Conservation (phyloP, 2,329 filamentous ascomycete species). For the Aspergillus carbonarius region DNA sequence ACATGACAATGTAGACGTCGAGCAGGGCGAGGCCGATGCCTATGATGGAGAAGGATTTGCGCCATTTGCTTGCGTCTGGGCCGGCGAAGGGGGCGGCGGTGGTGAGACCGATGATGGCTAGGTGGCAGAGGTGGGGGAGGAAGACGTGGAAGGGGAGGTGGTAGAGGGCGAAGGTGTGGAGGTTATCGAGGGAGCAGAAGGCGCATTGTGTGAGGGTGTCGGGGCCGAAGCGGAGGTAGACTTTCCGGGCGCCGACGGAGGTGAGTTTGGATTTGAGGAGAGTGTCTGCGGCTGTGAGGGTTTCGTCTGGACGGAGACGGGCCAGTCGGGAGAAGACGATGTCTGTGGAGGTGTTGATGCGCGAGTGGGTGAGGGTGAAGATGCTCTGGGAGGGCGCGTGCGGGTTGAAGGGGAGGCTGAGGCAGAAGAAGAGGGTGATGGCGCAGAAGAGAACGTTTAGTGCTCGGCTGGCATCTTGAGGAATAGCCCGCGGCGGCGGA, state of each 20-base stretch:
- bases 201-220: slow-evolving; percentile 69
- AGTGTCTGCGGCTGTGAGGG: slow-evolving; percentile 57
- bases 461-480: slow-evolving; percentile 35
- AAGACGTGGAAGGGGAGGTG: slow-evolving; percentile 68
- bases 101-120: slow-evolving; percentile 67
- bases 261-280: slow-evolving; percentile 67
- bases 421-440: slow-evolving; percentile 54
- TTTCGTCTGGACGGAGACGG: slow-evolving; percentile 37
- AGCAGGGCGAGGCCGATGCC: slow-evolving; percentile 58
- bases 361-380: slow-evolving; percentile 73
- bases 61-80: slow-evolving; percentile 65
- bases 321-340: slow-evolving; percentile 77
- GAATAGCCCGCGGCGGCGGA: slow-evolving; percentile 39
- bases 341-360: slow-evolving; percentile 80
- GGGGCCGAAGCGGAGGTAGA: slow-evolving; percentile 83
- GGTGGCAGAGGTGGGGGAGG: slow-evolving; percentile 76
- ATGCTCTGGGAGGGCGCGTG: slow-evolving; percentile 59
- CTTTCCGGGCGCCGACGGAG: slow-evolving; percentile 68
- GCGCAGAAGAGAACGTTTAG: slow-evolving; percentile 55
- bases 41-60: slow-evolving; percentile 65
- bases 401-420: slow-evolving; percentile 69
- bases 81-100: slow-evolving; percentile 70
- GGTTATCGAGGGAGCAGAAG: slow-evolving; percentile 76
- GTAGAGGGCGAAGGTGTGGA: slow-evolving; percentile 74
- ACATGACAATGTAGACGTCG: slow-evolving; percentile 66